Percentiles rank a stretch among this genome's conserved stretches.
phyloP scores from a whole-genome alignment of 2,329 filamentous ascomycete genomes.

The Ilyonectria robusta region DNA sequence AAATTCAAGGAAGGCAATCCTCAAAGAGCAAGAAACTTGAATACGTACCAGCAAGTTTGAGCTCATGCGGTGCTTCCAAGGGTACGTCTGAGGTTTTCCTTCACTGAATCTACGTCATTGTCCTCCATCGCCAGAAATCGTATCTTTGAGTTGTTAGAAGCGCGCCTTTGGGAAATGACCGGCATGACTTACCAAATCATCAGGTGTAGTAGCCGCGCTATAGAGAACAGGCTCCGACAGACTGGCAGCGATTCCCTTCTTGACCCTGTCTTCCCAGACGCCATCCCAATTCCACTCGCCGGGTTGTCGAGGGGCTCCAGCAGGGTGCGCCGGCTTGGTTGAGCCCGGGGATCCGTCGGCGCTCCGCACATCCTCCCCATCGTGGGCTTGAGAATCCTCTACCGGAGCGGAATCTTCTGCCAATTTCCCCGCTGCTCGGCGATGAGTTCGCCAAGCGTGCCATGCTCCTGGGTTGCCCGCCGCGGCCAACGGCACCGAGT shows the following conservation, averaged over 20 bases:
- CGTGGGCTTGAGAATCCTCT: slow-evolving; percentile 13
- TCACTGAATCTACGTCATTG: slow-evolving; percentile 69
- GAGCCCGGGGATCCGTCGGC: slow-evolving; percentile 12
- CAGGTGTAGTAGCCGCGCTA: slow-evolving; percentile 71
- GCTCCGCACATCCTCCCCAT: slow-evolving; percentile 30
- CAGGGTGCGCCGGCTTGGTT: slow-evolving; percentile 21
- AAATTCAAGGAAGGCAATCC: neutral
- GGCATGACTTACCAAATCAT: slow-evolving; percentile 77
- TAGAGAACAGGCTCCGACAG: slow-evolving; percentile 85
- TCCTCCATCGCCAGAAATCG: slow-evolving; percentile 77
- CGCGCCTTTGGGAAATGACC: neutral
- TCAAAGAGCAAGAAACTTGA: neutral
- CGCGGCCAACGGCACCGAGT: slow-evolving; percentile 83
- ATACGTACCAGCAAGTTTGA: neutral
- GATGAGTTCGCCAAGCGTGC: slow-evolving; percentile 90
- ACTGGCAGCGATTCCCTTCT: slow-evolving; percentile 82
- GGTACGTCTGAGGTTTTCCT: slow-evolving; percentile 70
- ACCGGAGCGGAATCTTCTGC: slow-evolving; percentile 28
- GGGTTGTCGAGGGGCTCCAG: slow-evolving; percentile 57
- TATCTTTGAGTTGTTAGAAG: slow-evolving; percentile 63
- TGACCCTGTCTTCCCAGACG: slow-evolving; percentile 93
- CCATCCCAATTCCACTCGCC: slow-evolving; percentile 98
- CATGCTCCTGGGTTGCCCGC: slow-evolving; percentile 93
- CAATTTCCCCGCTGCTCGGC: slow-evolving; percentile 55
- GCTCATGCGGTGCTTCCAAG: slow-evolving; percentile 53